A percentile compares a stretch with the other conserved stretches of the same genome.
Evolutionary conservation across 139 green algal genomes (phyloP).

Genomic region (Asterochloris sp.): DNA sequence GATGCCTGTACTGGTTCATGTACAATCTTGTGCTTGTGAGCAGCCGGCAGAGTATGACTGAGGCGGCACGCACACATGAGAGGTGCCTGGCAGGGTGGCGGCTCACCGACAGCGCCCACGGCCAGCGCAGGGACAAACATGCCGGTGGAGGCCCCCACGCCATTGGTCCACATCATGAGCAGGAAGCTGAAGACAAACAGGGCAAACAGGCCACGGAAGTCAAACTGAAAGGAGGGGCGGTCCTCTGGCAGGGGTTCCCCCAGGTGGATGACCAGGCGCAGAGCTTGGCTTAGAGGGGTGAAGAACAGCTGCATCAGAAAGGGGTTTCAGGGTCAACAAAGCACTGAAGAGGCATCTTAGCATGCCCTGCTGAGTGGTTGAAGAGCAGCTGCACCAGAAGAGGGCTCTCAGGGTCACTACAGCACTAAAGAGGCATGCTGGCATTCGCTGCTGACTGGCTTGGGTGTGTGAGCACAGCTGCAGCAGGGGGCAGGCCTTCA

Average conservation of each 20-base stretch:
- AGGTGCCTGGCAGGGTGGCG: not conserved
- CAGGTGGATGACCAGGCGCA: constrained; percentile 56
- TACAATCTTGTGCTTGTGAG: not conserved
- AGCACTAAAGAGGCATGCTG: not conserved
- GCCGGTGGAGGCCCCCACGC: constrained; percentile 62
- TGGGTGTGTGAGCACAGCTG: too few relatives aligned
- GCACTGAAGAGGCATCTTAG: not conserved
- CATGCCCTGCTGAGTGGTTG: not conserved
- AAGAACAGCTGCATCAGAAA: constrained; percentile 56
- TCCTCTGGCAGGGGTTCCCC: constrained; percentile 40
- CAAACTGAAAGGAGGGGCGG: constrained; percentile 18
- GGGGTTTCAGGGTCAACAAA: not conserved
- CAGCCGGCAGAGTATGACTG: not conserved
- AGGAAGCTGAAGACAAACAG: constrained; percentile 50
- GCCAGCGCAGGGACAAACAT: constrained; percentile 75
- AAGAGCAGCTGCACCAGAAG: not conserved
- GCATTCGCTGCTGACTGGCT: too few relatives aligned
- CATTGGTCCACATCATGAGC: constrained; percentile 72
- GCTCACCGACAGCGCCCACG: constrained; percentile 51
- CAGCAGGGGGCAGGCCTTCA: too few relatives aligned
- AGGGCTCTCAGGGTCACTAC: not conserved
- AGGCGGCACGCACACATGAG: not conserved
- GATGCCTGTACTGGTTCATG: not conserved
- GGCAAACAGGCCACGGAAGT: constrained; percentile 33
- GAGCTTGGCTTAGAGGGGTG: constrained; percentile 49